Evolutionary conservation across 169 alveolate species (phyloP).

Genomic region (Cyclospora cayetanensis): DNA sequence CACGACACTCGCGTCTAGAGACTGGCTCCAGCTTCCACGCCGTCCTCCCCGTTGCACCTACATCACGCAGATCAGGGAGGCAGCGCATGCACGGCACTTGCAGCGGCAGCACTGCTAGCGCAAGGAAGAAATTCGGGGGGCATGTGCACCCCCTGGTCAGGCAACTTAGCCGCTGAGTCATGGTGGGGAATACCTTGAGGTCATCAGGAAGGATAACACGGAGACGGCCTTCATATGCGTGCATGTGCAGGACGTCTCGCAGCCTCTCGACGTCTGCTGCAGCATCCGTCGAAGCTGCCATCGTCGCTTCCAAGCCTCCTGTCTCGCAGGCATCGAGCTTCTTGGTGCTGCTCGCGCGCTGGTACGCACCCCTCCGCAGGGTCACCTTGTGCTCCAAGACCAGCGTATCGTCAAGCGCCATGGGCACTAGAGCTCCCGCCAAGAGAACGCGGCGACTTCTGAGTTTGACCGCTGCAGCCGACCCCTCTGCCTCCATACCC

Average conservation of each 20-base stretch:
- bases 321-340: background rate
- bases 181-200: too few species aligned
- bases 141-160: background rate
- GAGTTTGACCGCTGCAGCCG: slow-evolving; percentile 25
- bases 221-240: slow-evolving; percentile 43
- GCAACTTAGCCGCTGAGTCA: background rate
- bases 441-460: slow-evolving; percentile 20
- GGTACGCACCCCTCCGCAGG: slow-evolving; percentile 3
- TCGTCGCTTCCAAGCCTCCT: background rate
- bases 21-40: slow-evolving; percentile 56
- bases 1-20: slow-evolving; percentile 38
- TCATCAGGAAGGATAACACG: slow-evolving; percentile 25
- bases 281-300: background rate
- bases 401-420: slow-evolving; percentile 62
- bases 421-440: slow-evolving; percentile 67
- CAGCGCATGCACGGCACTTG: background rate
- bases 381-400: slow-evolving; percentile 57
- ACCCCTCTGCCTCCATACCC: background rate
- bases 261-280: slow-evolving; percentile 13
- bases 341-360: background rate
- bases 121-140: background rate
- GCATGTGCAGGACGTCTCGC: slow-evolving; percentile 19
- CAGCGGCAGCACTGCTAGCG: background rate
- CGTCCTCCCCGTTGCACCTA: slow-evolving; percentile 47
- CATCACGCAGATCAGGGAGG: background rate